Base-by-base conservation (phyloP, 2,329 filamentous ascomycete species). In the Chaetomiaceae sp. region DNA sequence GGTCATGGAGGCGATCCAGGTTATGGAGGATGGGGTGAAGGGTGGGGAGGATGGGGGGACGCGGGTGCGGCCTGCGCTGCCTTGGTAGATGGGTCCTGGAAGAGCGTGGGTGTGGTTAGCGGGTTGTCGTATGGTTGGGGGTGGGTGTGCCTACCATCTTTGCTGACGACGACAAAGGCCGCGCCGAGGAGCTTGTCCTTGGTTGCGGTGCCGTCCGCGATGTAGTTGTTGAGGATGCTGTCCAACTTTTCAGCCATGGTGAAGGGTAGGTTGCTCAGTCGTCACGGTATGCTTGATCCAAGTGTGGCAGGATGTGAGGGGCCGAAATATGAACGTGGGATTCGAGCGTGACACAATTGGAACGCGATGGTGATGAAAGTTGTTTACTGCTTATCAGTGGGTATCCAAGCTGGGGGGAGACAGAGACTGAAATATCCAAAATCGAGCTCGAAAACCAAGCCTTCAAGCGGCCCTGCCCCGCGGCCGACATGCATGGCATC, bases 1-100 rank as follows among this genome's bases (percentile, higher is more conserved):
- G 53, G 72, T 75, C 60, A 74, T 54, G n/a, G 73, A 75, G 8
- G 72, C 73, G 12, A 69, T 62, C 62, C 65, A 72, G 36, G 66
- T 64, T 40, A 75, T 68, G 1, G 72, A 65, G 36, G 66, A 56
- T 1, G 57, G 45, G 2, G 56, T 57, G 60, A 72, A 76, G 0
- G 59, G 53, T 0, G 60, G 52, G 1, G 72, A 67, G 20, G 57
- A 49, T 2, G 47, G 20, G 15, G 66, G 57, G n/a, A 71, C 58
- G 36, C 60, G 65, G 33, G 65, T 65, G 6, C 70, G 68, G 5
- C 73, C 73, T 2, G 71, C 66, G 0, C 69, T 63, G 38, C 68
- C 69, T 23, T 63, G 61, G 57, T 70, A 74, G 15, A 74, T 43
- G 37, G 67, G 48, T 4, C 63, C 70, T 73, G 31, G 15, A 15